Conservation (phyloP, 2,329 filamentous ascomycete species). For the Rhynchosporium secalis region DNA sequence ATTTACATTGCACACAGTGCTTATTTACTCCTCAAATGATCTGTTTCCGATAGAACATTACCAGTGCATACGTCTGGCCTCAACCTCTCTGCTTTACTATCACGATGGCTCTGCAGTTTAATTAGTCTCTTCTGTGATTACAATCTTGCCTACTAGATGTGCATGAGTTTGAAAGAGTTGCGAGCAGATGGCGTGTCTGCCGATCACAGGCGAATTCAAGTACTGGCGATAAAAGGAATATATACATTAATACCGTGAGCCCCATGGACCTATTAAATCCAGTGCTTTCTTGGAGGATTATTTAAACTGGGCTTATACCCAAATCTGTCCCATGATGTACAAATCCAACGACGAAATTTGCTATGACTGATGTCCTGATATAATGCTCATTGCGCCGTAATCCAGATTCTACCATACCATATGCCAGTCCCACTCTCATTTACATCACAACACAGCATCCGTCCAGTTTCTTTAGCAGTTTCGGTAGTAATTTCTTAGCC, state of each 20-base stretch:
- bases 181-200: not conserved
- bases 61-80: no score
- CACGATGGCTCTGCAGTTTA: not conserved
- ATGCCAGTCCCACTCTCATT: not conserved
- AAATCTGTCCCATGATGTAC: conserved; percentile 8
- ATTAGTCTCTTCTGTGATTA: not conserved
- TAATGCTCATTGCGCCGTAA: conserved; percentile 1
- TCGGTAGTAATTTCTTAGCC: conserved; percentile 38
- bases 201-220: not conserved
- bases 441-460: conserved; percentile 40
- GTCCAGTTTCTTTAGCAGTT: conserved; percentile 37
- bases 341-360: not conserved
- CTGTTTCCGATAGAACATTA: no score
- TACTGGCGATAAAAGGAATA: not conserved
- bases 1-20: no score
- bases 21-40: no score
- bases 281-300: not conserved
- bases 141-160: not conserved
- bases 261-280: not conserved
- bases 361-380: not conserved
- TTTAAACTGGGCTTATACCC: not conserved
- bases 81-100: not conserved
- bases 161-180: not conserved
- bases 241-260: not conserved
- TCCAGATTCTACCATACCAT: not conserved